Base-by-base conservation (phyloP, 2,329 filamentous ascomycete genomes). In the Chrysoporthe puriensis region DNA sequence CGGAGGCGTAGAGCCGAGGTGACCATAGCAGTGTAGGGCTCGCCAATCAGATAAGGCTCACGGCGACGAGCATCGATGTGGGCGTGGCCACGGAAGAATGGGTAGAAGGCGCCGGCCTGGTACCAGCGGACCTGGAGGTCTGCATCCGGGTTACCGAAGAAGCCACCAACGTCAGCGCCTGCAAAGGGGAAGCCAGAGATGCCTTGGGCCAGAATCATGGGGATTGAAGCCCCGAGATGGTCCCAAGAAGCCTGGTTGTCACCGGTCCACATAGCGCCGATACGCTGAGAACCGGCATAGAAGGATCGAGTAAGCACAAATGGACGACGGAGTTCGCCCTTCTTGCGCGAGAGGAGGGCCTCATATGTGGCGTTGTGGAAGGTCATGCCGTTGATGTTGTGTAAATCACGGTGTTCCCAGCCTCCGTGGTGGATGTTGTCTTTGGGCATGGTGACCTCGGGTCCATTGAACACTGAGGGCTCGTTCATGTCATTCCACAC, bases 401-500 rank as follows among this genome's bases (percentile, higher is more conserved):
- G 96, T 5, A 99, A 82, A 76, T 99, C 96, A 71, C 96, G 92
- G 77, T 99, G 96, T 79, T 99, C 96, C 96, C 96, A 99, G 75
- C 91, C 88, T 63, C 88, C 94, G 75, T 91, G 82, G 77, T 99
- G 96, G 42, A 99, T 80, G 77, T 99, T 99, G 82, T 99, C 96
- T 80, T 97, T 97, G 70, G 96, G 96, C 94, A 98, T 98, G 5
- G 95, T 98, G 3, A 94, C 97, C 79, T 99, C 96, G 0, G 96
- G 96, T 0, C 96, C 96, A 77, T 98, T 98, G 84, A 99, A 99
- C 1, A 99, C 96, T 0, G 96, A 98, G 0, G 96, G 96, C 81
- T 99, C 96, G 77, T 97, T 98, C 96, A 99, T 99, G 78, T 99
- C 96, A 78, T 99, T 99, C 96, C 96, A 99, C 74, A 99, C 88